Evolutionary conservation across 2,329 filamentous ascomycete species (phyloP), one percentile per base, ranked within the genome.

Genomic region (Colletotrichum shisoi): DNA sequence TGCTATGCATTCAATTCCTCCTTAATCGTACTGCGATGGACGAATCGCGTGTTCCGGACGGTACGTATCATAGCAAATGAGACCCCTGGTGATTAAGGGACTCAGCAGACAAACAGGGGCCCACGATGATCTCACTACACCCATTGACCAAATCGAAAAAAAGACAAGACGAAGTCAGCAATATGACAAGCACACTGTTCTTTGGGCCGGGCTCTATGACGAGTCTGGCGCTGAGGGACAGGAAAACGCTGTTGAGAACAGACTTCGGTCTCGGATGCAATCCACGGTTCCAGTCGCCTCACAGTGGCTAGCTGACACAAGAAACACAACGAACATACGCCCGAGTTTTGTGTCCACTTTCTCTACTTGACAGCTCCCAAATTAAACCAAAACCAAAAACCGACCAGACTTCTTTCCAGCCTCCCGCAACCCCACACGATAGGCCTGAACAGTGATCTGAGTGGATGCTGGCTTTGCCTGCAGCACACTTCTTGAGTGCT

Each of bases 101-200:
- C 11, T 42, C 34, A 31, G 31, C 19, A n/a, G 24, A 27, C 24
- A 27, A 31, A 7, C 27, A 31, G 27, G 27, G 60, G 24, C 21
- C 48, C 64, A 58, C 48, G 60, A 59, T 63, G 42, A 67, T 64
- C 60, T 67, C 61, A 51, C 42, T 54, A 27, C 46, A 12, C 17
- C 19, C n/a, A n/a, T 42, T 42, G 53, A 54, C 57, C 11, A 42
- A 27, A 42, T 27, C 17, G n/a, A 8, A 21, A 17, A 53, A 39
- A 24, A 62, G 52, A 63, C 27, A 42, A 19, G 63, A 53, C 24
- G 48, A 56, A 63, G 48, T 53, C 11, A 21, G 27, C 6, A 37
- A n/a, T 9, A 64, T 59, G 48, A 59, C 61, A 39, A 59, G 42
- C 54, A 67, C 31, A 46, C 39, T 21, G 42, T 37, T 37, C 48